Base-by-base conservation (phyloP, 768 basidiomycete genomes). In the Cystobasidium ongulense region DNA sequence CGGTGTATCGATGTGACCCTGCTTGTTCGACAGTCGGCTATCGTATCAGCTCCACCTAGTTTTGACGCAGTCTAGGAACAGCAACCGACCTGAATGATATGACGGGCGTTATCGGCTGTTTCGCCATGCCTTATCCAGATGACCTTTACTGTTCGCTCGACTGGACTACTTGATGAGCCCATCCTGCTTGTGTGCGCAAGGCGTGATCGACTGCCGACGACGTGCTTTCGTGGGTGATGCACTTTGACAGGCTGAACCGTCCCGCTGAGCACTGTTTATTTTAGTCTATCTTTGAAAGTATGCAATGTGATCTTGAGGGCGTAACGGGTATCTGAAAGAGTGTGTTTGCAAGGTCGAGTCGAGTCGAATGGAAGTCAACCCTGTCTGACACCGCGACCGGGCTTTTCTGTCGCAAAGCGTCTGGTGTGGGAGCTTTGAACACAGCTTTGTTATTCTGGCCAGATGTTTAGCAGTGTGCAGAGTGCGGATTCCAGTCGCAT, bases 1-100 rank as follows among this genome's bases (percentile, higher is more conserved):
- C 4, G 68, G 52, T 3, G 68, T 71, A 59, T 71, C 53, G 68
- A 71, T 71, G 31, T 71, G 68, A 29, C 68, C 68, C 68, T 71
- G 52, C 17, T 18, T 59, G 5, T 35, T 8, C 31, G 17, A 35
- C 35, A 38, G 11, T n/a, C 13, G 25, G 21, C 57, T n/a, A n/a
- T n/a, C n/a, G 11, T n/a, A 59, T 59, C n/a, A n/a, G 57, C 57
- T 46, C n/a, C n/a, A 46, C 13, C 43, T 46, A 13, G n/a, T 25
- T 11, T 59, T 27, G 27, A 59, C 27, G 11, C n/a, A 59, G n/a
- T 15, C 11, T n/a, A 31, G 31, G n/a, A 46, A 35, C 35, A 64
- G 5, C 27, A 7, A 52, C 29, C 23, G 33, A 71, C 68, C 53
- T 71, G 68, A 36, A 71, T 71, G 10, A 71, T 35, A 18, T 36